A percentile compares a stretch with the other conserved stretches of the same genome.
phyloP scores from a whole-genome alignment of 441 rosid genomes.

The Kokia cookei region DNA sequence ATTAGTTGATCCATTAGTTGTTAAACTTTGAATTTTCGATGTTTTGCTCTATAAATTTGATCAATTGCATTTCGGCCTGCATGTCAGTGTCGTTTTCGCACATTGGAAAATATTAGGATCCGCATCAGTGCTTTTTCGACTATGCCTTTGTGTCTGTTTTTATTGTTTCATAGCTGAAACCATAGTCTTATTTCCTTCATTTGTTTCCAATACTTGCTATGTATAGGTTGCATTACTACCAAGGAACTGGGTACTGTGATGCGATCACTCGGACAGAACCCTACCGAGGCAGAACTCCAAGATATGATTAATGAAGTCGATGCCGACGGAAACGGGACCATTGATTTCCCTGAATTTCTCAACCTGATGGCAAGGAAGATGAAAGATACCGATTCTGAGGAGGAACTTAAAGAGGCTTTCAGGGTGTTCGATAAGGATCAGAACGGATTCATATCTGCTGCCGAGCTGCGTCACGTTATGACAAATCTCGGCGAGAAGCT shows the following conservation, averaged over 20 bases:
- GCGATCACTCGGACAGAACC: constrained; percentile 43
- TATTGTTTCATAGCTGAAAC: neutral
- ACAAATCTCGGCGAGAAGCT: constrained; percentile 42
- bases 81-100: too few species aligned
- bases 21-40: neutral
- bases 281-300: constrained; percentile 46
- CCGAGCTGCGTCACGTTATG: constrained; percentile 45
- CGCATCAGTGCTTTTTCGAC: neutral
- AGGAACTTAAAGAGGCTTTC: constrained; percentile 44
- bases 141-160: neutral
- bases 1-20: neutral
- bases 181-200: neutral
- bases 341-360: constrained; percentile 40
- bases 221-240: constrained; percentile 45
- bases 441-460: constrained; percentile 48
- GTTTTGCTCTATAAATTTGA: neutral
- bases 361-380: constrained; percentile 45
- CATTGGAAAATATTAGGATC: neutral
- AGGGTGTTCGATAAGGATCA: constrained; percentile 43
- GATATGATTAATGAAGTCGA: constrained; percentile 47
- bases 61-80: too few species aligned
- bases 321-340: constrained; percentile 43
- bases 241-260: constrained; percentile 47
- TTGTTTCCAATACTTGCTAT: neutral
- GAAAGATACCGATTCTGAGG: constrained; percentile 46